Base-by-base conservation (phyloP, 768 basidiomycete species). In the Nidularia pulvinata region DNA sequence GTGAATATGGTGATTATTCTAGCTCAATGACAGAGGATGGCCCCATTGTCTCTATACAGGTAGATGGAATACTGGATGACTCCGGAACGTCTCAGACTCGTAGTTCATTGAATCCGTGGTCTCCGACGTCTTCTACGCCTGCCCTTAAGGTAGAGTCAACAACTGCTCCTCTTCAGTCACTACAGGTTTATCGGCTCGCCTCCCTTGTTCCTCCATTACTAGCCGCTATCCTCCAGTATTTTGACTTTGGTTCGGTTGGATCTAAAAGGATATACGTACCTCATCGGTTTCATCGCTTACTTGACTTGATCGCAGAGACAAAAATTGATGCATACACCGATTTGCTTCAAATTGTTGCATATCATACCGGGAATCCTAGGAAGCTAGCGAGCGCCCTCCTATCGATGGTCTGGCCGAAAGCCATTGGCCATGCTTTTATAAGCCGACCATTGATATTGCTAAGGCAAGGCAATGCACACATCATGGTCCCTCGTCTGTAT, bases 261-360 rank as follows among this genome's bases (percentile, higher is more conserved):
- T 30, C 69, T 49, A 53, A 63, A 51, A 64, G 63, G 13, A 57
- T 63, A 19, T 73, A 79, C 46, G 74, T 75, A 3, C 58, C 76
- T 16, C 70, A 83, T 57, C 75, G 78, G 11, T 74, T 89, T 48
- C 75, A 78, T 57, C 75, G 76, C 10, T 69, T 93, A 11, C 61
- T 93, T 32, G 67, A 73, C 25, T 64, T 79, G 14, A 75, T 92
- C 30, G 65, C 83, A 13, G 70, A 67, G 25, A 69, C 75, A 33
- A 93, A 92, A 62, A 74, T 79, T 0, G 91, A 93, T 65, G 75
- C 81, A 3, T 86, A 86, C 62, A 72, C 83, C 43, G 91, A 93
- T 66, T 52, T 91, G 1, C 76, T 95, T 7, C 83, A 89, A 56
- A 76, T 91, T 33, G 72, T 85, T 32, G 90, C 89, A 10, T 86